phyloP scores from a whole-genome alignment of 2,329 filamentous ascomycete genomes.

The Fusarium marasasianum region DNA sequence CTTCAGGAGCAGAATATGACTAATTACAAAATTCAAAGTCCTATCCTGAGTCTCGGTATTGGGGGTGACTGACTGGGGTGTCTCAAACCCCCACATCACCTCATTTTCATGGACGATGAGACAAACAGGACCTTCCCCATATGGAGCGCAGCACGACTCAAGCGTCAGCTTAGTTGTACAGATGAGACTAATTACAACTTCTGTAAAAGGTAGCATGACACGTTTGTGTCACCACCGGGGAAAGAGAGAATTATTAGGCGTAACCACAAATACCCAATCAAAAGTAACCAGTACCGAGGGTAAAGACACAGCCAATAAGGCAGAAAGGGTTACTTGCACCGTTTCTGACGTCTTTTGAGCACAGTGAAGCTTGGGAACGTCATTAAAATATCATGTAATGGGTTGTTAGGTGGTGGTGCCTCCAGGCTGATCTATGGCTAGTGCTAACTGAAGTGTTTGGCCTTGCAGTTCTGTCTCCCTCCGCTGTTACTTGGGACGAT shows the following conservation, averaged over 20 bases:
- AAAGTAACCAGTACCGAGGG: not conserved
- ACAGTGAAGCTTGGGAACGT: too few species aligned
- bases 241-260: not conserved
- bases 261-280: not conserved
- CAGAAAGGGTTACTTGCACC: not conserved
- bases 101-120: not conserved
- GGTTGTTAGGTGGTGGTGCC: too few species aligned
- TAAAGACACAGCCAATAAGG: not conserved
- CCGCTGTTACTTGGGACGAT: too few species aligned
- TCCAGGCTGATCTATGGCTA: too few species aligned
- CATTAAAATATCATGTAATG: too few species aligned
- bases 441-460: too few species aligned
- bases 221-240: not conserved
- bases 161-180: not conserved
- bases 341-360: too few species aligned
- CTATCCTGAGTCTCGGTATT: accelerated
- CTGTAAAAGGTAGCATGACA: not conserved
- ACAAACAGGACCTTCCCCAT: not conserved
- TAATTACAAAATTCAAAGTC: not conserved
- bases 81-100: not conserved
- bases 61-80: accelerated
- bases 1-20: not conserved
- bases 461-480: too few species aligned
- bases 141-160: not conserved
- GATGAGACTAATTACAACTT: not conserved